Evolutionary conservation across 352 stramenopile species (phyloP).

Genomic region (Phytophthora idaei): DNA sequence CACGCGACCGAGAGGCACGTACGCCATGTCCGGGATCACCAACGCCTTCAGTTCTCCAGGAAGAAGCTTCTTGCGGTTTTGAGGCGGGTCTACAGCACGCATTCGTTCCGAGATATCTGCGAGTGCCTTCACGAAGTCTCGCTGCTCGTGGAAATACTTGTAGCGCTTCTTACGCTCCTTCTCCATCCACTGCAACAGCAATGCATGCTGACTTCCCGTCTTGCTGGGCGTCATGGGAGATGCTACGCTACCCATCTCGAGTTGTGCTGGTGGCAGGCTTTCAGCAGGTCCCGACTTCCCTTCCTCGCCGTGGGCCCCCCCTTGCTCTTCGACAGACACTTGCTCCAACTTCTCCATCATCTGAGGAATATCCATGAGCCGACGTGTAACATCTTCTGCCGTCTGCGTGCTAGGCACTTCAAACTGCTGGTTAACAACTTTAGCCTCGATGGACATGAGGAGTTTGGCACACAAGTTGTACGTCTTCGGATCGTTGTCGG

Average conservation of each 20-base stretch:
- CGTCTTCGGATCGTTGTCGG: slow-evolving; percentile 70
- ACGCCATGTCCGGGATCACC: slow-evolving; percentile 70
- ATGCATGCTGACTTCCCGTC: slow-evolving; percentile 38
- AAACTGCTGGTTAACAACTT: slow-evolving; percentile 83
- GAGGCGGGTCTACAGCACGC: slow-evolving; percentile 61
- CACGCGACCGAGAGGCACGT: slow-evolving; percentile 73
- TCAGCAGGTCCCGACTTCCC: slow-evolving; percentile 9
- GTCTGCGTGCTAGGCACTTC: slow-evolving; percentile 47
- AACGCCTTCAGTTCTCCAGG: slow-evolving; percentile 51
- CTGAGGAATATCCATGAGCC: slow-evolving; percentile 60
- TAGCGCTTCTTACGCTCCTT: slow-evolving; percentile 79
- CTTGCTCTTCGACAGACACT: slow-evolving; percentile 22
- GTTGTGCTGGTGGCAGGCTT: slow-evolving; percentile 2
- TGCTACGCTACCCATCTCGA: not conserved
- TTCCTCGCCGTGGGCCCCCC: slow-evolving; percentile 8
- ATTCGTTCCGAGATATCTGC: slow-evolving; percentile 79
- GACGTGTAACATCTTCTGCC: slow-evolving; percentile 43
- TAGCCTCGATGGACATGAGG: slow-evolving; percentile 84
- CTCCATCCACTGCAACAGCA: slow-evolving; percentile 78
- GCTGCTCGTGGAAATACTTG: slow-evolving; percentile 82
- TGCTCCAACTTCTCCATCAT: slow-evolving; percentile 56
- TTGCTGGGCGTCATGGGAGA: slow-evolving; percentile 8
- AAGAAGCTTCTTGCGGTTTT: slow-evolving; percentile 70
- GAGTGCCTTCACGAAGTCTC: slow-evolving; percentile 74
- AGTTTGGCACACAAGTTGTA: slow-evolving; percentile 82